A percentile compares a stretch with the other conserved stretches of the same genome.
These are phyloP conservation scores for Podospora conica DNA, from an alignment of 495 filamentous ascomycete species.

Conservation along the genomic window DNA sequence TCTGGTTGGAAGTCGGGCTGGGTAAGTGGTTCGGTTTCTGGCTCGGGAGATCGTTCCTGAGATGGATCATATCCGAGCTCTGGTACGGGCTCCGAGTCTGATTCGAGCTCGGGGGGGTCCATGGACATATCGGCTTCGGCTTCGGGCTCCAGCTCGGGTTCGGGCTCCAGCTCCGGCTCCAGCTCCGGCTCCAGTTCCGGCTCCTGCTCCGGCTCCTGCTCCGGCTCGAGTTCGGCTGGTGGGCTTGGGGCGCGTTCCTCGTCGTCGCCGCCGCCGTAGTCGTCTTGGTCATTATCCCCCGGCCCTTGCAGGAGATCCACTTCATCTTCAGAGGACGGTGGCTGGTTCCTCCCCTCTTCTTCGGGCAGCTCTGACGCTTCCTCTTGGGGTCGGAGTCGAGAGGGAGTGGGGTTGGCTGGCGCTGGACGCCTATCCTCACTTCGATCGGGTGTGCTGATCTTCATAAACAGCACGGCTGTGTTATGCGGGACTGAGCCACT, in stretches of 20 bases:
- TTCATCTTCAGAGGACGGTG: not conserved
- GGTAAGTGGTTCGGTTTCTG: not conserved
- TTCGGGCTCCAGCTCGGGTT: not conserved
- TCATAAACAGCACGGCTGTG: not conserved
- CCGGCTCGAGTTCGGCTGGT: not conserved
- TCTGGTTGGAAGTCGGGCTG: not conserved
- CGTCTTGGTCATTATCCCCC: not conserved
- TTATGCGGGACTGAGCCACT: not conserved
- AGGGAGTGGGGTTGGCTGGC: not conserved
- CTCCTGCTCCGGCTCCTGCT: not conserved
- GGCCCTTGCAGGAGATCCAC: not conserved
- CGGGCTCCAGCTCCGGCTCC: not conserved
- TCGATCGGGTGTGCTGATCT: not conserved
- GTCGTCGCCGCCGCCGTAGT: not conserved
- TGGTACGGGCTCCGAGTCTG: not conserved
- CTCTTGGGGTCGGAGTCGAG: not conserved
- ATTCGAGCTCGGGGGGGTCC: not conserved
- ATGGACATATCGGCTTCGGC: not conserved
- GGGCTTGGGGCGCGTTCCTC: slow-evolving; percentile 1
- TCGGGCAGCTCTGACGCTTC: not conserved
- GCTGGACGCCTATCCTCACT: not conserved
- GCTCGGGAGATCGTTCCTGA: not conserved
- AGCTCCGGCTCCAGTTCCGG: not conserved
- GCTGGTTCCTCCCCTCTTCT: not conserved
- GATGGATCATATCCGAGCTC: not conserved